A percentile compares a stretch with the other conserved stretches of the same genome.
phyloP scores from a whole-genome alignment of 108 stramenopile genomes.

The Cyclotella distinguenda region DNA sequence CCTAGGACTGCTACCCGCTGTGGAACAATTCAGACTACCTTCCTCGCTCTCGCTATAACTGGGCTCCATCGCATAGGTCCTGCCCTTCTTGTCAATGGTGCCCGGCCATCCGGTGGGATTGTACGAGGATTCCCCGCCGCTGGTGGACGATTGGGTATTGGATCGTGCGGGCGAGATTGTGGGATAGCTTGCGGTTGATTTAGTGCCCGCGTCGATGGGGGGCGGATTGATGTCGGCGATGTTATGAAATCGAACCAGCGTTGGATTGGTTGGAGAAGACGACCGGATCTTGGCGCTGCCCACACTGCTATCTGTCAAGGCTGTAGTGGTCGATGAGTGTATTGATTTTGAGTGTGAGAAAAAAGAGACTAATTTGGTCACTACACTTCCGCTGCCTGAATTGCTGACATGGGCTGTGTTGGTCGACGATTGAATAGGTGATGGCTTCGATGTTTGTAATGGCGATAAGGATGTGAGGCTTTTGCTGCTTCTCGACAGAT shows the following conservation, averaged over 20 bases:
- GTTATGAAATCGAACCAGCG: conserved; percentile 28
- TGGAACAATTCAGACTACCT: conserved; percentile 6
- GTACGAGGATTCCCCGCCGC: conserved; percentile 42
- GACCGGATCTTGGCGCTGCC: neutral
- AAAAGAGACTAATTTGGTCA: conserved; percentile 18
- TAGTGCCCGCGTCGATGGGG: neutral
- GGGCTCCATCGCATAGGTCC: conserved; percentile 48
- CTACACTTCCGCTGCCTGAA: conserved; percentile 1
- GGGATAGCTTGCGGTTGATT: conserved; percentile 4
- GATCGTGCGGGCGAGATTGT: conserved; percentile 39
- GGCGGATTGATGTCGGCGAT: neutral
- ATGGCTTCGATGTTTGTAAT: neutral
- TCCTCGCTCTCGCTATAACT: conserved; percentile 66
- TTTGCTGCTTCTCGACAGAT: neutral
- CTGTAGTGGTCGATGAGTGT: neutral
- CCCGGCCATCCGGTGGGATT: conserved; percentile 72
- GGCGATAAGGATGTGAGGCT: neutral
- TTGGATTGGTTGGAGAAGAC: neutral
- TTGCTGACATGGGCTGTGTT: neutral
- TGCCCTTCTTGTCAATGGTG: conserved; percentile 68
- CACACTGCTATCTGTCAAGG: no score
- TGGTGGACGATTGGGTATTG: conserved; percentile 34
- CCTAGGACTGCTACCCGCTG: neutral
- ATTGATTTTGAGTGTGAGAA: conserved; percentile 21
- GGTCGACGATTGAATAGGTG: conserved; percentile 2